Conservation (phyloP, 2,329 filamentous ascomycete genomes). For the Cyanodermella asteris region DNA sequence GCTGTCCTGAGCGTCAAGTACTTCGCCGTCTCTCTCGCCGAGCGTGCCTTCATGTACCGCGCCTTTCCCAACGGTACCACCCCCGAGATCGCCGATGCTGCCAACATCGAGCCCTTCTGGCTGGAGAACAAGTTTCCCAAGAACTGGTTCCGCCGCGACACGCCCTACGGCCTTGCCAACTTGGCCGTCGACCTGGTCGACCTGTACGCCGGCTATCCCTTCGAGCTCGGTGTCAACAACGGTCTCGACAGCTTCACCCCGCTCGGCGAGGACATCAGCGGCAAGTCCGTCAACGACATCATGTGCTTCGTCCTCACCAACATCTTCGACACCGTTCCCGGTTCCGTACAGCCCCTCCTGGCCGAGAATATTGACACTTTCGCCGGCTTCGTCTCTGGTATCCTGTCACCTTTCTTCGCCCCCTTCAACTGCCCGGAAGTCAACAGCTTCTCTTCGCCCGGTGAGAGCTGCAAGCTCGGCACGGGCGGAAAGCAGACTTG, state of each 20-base stretch:
- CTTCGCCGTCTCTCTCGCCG: constrained; percentile 11
- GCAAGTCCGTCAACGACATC: constrained; percentile 6
- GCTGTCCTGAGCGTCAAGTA: constrained; percentile 11
- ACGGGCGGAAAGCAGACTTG: no score
- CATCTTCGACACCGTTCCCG: constrained; percentile 10
- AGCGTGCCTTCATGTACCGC: constrained; percentile 12
- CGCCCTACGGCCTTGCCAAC: constrained; percentile 8
- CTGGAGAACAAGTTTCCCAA: constrained; percentile 12
- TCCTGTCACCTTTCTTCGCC: no score
- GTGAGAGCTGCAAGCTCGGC: no score
- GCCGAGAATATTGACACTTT: constrained; percentile 9
- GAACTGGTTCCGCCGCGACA: constrained; percentile 10
- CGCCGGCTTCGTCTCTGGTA: constrained; percentile 10
- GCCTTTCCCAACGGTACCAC: constrained; percentile 11
- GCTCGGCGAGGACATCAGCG: constrained; percentile 7
- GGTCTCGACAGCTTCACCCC: constrained; percentile 12
- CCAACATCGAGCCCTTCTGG: constrained; percentile 12
- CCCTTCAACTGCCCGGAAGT: no score
- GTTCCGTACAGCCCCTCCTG: constrained; percentile 8
- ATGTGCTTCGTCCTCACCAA: constrained; percentile 11
- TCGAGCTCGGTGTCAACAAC: constrained; percentile 10
- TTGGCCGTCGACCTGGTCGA: constrained; percentile 8
- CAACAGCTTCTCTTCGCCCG: no score
- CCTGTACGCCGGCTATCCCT: constrained; percentile 7
- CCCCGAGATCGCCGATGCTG: constrained; percentile 6